Evolutionary conservation across 2,329 filamentous ascomycete species (phyloP).

Genomic region (Immersiporthe knoxdaviesiana): DNA sequence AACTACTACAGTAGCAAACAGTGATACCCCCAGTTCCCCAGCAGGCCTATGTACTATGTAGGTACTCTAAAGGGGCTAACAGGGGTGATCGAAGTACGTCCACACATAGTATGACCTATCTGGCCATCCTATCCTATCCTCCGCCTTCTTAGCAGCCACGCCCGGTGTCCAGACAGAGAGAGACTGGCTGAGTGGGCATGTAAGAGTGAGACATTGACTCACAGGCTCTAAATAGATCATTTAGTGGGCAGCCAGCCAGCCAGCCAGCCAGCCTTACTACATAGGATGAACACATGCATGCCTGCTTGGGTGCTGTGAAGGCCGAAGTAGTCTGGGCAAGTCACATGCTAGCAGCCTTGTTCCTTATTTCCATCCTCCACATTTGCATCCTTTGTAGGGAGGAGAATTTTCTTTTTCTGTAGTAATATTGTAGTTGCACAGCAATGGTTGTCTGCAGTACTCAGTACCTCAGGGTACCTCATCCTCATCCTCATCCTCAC

Average conservation of each 20-base stretch:
- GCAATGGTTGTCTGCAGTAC: neutral
- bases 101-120: too few relatives aligned
- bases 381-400: neutral
- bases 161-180: neutral
- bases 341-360: neutral
- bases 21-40: too few relatives aligned
- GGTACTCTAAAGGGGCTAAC: constrained; percentile 8
- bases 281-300: neutral
- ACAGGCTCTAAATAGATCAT: neutral
- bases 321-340: neutral
- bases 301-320: neutral
- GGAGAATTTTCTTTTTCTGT: neutral
- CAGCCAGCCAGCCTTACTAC: neutral
- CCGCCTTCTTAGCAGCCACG: neutral
- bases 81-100: constrained; percentile 8
- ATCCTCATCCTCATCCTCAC: constrained; percentile 45
- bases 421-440: neutral
- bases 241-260: neutral
- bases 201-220: neutral
- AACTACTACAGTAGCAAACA: constrained; percentile 3
- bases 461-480: constrained; percentile 35
- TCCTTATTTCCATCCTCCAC: neutral
- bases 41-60: neutral
- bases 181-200: neutral
- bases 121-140: neutral